Evolutionary conservation across 1,284 basidiomycete species (phyloP).

Genomic region (Quambalaria eucalypti): DNA sequence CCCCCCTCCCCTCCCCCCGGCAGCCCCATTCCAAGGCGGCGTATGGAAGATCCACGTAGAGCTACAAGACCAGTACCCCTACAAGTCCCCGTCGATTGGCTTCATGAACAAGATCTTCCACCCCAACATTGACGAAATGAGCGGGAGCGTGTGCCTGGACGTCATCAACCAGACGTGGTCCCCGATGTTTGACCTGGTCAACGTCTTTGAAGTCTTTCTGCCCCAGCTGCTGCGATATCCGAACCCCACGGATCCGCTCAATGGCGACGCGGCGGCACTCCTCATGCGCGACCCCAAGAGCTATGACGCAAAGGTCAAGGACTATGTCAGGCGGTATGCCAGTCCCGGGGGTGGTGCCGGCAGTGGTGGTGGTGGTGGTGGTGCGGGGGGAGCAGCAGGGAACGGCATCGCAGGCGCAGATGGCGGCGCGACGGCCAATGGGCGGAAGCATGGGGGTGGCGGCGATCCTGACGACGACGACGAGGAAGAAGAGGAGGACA

Average conservation of each 20-base stretch:
- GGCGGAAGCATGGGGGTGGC: constrained; percentile 12
- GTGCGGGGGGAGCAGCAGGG: constrained; percentile 1
- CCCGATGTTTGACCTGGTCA: constrained; percentile 71
- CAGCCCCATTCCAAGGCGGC: constrained; percentile 89
- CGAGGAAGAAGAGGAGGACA: constrained; percentile 27
- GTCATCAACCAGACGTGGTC: constrained; percentile 41
- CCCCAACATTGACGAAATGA: constrained; percentile 92
- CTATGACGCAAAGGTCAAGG: constrained; percentile 36
- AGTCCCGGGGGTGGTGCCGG: constrained; percentile 14
- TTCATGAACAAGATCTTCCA: constrained; percentile 99
- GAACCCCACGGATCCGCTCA: constrained; percentile 93
- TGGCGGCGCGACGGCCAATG: too few species aligned
- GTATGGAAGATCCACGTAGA: constrained; percentile 99
- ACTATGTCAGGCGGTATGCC: constrained; percentile 35
- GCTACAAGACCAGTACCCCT: constrained; percentile 96
- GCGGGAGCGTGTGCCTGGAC: constrained; percentile 36
- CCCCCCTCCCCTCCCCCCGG: neutral
- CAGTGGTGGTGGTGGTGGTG: constrained; percentile 3
- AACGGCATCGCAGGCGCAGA: constrained; percentile 1
- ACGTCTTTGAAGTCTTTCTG: constrained; percentile 96
- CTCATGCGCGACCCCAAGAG: constrained; percentile 91
- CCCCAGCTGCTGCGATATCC: constrained; percentile 94
- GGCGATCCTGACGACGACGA: constrained; percentile 21
- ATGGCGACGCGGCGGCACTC: constrained; percentile 91
- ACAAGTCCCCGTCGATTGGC: constrained; percentile 96